Conservation (phyloP, 306 rosid species). For the Cicer judaicum region DNA sequence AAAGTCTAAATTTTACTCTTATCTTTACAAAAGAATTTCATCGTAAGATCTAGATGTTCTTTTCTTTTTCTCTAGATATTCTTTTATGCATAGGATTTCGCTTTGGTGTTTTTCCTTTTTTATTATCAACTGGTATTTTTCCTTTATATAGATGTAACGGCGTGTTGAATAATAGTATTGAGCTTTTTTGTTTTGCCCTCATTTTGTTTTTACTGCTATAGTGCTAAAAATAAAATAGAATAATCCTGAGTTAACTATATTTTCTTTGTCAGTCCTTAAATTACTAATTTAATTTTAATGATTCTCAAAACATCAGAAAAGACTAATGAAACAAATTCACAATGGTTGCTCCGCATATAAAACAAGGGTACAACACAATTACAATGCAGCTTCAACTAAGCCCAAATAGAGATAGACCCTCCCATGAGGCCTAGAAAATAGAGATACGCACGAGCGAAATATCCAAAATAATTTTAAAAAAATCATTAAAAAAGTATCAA, state of each 20-base stretch:
- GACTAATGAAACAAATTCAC: too few relatives aligned
- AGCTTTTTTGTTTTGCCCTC: neutral
- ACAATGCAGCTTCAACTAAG: neutral
- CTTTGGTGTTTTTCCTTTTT: constrained; percentile 10
- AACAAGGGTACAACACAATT: neutral
- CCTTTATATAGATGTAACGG: constrained; percentile 13
- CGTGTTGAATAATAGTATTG: neutral
- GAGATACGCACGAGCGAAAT: too few relatives aligned
- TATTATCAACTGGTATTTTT: constrained; percentile 1
- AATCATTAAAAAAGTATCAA: too few relatives aligned
- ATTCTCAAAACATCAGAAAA: neutral
- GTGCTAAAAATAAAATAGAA: constrained; percentile 5
- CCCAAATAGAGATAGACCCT: constrained; percentile 20
- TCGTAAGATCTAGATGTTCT: neutral
- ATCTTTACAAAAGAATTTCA: neutral
- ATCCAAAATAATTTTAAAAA: too few relatives aligned
- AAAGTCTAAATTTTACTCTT: too few relatives aligned
- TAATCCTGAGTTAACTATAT: neutral
- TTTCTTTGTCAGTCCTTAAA: neutral
- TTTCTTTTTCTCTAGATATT: neutral
- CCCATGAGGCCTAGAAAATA: neutral
- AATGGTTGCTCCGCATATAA: neutral
- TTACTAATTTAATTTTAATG: constrained; percentile 22
- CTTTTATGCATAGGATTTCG: too few relatives aligned
- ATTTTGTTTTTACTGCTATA: neutral